A percentile compares a stretch with the other conserved stretches of the same genome.
phyloP scores from a whole-genome alignment of 2,329 filamentous ascomycete genomes.

The Neocatenulostroma microsporum region DNA sequence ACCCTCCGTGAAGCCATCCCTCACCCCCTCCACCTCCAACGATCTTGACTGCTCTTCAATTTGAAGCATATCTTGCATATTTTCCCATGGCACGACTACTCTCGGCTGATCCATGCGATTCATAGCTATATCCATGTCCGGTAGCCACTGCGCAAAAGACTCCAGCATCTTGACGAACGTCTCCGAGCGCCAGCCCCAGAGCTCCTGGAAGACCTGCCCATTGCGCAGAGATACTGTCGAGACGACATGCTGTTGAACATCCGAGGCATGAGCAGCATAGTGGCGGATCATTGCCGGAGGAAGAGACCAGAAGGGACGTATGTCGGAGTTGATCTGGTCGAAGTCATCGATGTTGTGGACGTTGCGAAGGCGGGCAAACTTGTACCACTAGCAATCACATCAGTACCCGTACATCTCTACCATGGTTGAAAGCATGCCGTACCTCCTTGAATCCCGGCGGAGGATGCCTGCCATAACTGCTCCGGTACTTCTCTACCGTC shows the following conservation, averaged over 20 bases:
- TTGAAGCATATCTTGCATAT: conserved; percentile 31
- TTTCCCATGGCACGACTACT: conserved; percentile 47
- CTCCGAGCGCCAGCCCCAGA: conserved; percentile 52
- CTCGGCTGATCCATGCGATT: conserved; percentile 56
- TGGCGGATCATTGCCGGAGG: conserved; percentile 44
- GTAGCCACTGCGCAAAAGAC: conserved; percentile 47
- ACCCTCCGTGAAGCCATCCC: conserved; percentile 35
- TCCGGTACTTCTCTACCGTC: conserved; percentile 50
- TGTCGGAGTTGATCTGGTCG: conserved; percentile 51
- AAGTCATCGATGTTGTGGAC: conserved; percentile 56
- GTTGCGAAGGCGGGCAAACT: conserved; percentile 45
- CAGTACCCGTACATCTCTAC: not conserved
- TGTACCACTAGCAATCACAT: conserved; percentile 22
- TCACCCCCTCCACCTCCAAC: conserved; percentile 30
- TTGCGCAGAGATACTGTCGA: conserved; percentile 48
- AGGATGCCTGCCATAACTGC: conserved; percentile 51
- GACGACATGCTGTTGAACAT: conserved; percentile 45
- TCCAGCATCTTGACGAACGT: conserved; percentile 48
- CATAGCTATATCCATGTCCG: conserved; percentile 57
- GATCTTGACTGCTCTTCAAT: conserved; percentile 17
- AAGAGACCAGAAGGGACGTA: conserved; percentile 50
- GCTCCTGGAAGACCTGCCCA: conserved; percentile 44
- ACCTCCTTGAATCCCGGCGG: conserved; percentile 49
- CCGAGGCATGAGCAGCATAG: conserved; percentile 46
- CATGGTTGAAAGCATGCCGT: not conserved